A percentile compares a stretch with the other conserved stretches of the same genome.
Conservation (phyloP, 305 asterid species). For the Fraxinus ornus region DNA sequence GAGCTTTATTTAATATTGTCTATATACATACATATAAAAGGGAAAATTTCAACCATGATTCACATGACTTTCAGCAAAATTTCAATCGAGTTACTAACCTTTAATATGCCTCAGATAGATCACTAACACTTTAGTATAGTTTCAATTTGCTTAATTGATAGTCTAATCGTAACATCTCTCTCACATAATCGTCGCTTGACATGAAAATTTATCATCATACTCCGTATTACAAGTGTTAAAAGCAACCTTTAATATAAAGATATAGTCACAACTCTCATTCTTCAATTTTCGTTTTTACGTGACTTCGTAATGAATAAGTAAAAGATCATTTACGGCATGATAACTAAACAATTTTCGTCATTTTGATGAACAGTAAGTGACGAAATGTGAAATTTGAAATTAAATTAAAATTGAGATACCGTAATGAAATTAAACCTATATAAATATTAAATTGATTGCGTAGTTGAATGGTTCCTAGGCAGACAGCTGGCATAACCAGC, state of each 20-base stretch:
- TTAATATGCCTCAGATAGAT: not conserved
- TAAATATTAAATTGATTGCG: not conserved
- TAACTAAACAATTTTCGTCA: not conserved
- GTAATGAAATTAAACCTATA: not conserved
- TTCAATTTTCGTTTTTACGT: no score
- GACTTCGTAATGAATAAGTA: not conserved
- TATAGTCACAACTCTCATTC: not conserved
- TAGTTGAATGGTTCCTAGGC: conserved; percentile 26
- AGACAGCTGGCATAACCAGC: conserved; percentile 47
- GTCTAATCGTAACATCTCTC: not conserved
- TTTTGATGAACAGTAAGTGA: not conserved
- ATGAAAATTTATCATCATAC: not conserved
- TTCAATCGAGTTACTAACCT: not conserved
- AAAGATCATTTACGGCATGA: not conserved
- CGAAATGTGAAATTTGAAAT: no score
- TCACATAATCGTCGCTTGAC: not conserved
- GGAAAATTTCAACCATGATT: not conserved
- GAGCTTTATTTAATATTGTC: not conserved
- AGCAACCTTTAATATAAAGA: not conserved
- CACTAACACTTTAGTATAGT: not conserved
- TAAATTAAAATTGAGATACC: not conserved
- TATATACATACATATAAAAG: not conserved
- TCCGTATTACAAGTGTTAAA: no score
- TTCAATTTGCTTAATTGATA: not conserved
- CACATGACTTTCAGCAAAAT: not conserved